Evolutionary conservation across 2,329 filamentous ascomycete genomes (phyloP), one percentile per base, ranked within the genome.

Genomic region (Fusarium sp.): DNA sequence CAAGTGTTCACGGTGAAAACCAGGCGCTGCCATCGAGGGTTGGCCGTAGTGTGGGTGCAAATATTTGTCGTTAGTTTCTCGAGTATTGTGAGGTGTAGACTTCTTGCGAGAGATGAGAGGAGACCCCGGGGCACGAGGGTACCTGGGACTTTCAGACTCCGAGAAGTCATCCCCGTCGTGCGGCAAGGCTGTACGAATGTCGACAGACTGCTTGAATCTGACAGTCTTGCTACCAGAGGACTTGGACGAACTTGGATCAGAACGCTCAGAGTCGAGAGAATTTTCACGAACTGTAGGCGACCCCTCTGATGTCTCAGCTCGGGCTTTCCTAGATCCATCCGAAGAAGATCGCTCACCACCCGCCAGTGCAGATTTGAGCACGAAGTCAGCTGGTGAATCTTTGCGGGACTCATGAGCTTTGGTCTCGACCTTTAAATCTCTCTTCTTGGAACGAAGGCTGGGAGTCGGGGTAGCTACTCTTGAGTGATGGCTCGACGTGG

Each of bases 161-260:
- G 67, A 67, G 28, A 51, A 45, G 18, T 71, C 67, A 19, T 71
- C 60, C 18, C 43, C 45, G 6, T 58, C 55, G 18, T 60, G 56
- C 6, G 62, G 56, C 18, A 63, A 49, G 9, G 71, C 48, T 16
- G 62, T 58, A 37, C 66, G 67, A 41, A 69, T 66, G 11, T 75
- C 60, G 6, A 74, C 65, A 12, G 63, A 66, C 11, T 69, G 43
- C 30, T 68, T 73, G 62, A 77, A 77, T 18, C 72, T 72, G 9
- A 76, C 71, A 18, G 71, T 75, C 46, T 76, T 77, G 62, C 69
- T 74, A 14, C 65, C 53, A 4, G 69, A 67, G 14, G 73, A 74
- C 44, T 69, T 75, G 4, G 63, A 42, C 7, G 73, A 75, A n/a
- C 58, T 67, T 37, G 68, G 66, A 2, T 63, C 61, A n/a, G 72